Evolutionary conservation across 345 rosid species (phyloP).

Genomic region (Aethionema arabicum): DNA sequence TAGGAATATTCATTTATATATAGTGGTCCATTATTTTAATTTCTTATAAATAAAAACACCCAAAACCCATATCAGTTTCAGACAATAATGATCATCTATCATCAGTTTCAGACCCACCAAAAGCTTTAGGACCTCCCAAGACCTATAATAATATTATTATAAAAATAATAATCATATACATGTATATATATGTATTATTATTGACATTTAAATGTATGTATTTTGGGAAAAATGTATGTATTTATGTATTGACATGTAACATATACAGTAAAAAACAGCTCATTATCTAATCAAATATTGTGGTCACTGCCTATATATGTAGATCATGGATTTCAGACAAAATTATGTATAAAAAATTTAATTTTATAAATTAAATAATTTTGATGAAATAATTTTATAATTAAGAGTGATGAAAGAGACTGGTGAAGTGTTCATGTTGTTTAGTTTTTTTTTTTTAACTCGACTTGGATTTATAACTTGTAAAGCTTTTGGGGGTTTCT

Average conservation of each 20-base stretch:
- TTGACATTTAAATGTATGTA: constrained; percentile 29
- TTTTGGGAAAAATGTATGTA: constrained; percentile 15
- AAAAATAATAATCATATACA: too few relatives aligned
- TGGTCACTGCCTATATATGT: constrained; percentile 17
- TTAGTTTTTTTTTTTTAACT: constrained; percentile 33
- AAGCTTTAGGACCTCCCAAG: constrained; percentile 32
- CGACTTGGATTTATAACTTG: constrained; percentile 39
- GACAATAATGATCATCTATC: constrained; percentile 34
- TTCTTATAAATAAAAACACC: constrained; percentile 8
- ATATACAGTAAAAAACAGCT: constrained; percentile 23
- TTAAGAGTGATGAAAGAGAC: constrained; percentile 31
- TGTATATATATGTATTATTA: too few relatives aligned
- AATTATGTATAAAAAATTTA: not conserved
- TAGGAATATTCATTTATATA: constrained; percentile 35
- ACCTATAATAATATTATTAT: constrained; percentile 22
- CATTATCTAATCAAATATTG: constrained; percentile 32
- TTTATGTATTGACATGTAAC: constrained; percentile 25
- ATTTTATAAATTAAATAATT: constrained; percentile 24
- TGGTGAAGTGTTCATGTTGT: constrained; percentile 37
- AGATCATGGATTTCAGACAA: too few relatives aligned
- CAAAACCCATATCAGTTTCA: constrained; percentile 41
- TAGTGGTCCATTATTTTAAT: constrained; percentile 30
- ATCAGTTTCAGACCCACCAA: constrained; percentile 28
- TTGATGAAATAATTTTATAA: constrained; percentile 29
- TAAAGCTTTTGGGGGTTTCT: constrained; percentile 24